A percentile compares a stretch with the other conserved stretches of the same genome.
Conservation (phyloP, 1,284 basidiomycete species). For the Malassezia cuniculi region DNA sequence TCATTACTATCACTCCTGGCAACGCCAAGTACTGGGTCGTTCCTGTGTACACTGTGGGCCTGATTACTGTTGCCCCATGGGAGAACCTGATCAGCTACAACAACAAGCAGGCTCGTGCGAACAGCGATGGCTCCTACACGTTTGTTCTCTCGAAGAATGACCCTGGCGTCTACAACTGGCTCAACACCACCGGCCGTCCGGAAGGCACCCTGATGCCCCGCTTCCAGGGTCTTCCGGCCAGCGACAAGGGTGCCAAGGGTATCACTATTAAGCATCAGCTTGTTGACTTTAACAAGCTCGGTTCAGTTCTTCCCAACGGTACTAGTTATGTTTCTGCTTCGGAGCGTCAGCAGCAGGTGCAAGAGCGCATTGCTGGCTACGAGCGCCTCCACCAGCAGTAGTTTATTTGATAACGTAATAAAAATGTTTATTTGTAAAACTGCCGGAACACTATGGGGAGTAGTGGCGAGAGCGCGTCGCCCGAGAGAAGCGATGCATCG, state of each 20-base stretch:
- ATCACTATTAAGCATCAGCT: constrained; percentile 1
- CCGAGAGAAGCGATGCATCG: too few relatives aligned
- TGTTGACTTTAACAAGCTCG: constrained; percentile 3
- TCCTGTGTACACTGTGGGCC: constrained; percentile 6
- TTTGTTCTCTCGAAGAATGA: constrained; percentile 11
- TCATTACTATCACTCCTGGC: constrained; percentile 8
- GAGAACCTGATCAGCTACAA: constrained; percentile 11
- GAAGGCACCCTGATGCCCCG: constrained; percentile 12
- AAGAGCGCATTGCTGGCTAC: constrained; percentile 3
- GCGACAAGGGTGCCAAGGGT: constrained; percentile 3
- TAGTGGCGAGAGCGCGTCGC: too few relatives aligned
- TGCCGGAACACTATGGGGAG: too few relatives aligned
- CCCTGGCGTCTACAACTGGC: constrained; percentile 9
- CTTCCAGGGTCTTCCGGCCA: constrained; percentile 10
- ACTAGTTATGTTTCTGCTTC: not conserved
- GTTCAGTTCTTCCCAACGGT: constrained; percentile 1
- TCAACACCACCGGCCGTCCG: constrained; percentile 4
- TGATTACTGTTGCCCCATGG: constrained; percentile 6
- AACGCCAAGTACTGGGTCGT: constrained; percentile 11
- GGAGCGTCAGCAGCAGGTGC: constrained; percentile 6
- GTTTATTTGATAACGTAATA: too few relatives aligned
- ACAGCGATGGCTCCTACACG: constrained; percentile 12
- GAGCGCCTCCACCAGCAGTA: constrained; percentile 9
- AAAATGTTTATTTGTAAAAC: too few relatives aligned
- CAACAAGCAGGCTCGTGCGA: constrained; percentile 7